phyloP scores from a whole-genome alignment of 805 yeast species.

The Wickerhamomyces bisporus region DNA sequence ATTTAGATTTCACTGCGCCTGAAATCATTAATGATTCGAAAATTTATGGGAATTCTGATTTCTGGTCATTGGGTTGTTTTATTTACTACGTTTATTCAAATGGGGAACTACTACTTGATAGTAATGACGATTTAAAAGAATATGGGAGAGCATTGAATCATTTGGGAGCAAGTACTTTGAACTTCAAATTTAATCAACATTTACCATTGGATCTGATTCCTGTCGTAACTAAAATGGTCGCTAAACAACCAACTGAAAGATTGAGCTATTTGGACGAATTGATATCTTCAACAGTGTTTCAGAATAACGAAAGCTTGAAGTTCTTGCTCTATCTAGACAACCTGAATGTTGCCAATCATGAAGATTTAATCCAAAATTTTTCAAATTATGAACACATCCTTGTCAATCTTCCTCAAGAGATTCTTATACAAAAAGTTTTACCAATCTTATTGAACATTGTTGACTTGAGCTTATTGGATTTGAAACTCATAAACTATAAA shows the following conservation, averaged over 20 bases:
- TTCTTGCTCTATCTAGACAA: slow-evolving; percentile 10
- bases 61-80: slow-evolving; percentile 78
- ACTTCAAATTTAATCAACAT: background rate
- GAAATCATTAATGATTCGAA: slow-evolving; percentile 66
- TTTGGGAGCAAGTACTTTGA: slow-evolving; percentile 26
- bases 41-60: slow-evolving; percentile 65
- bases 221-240: slow-evolving; percentile 56
- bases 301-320: slow-evolving; percentile 3
- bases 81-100: slow-evolving; percentile 63
- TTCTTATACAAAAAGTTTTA: slow-evolving; percentile 4
- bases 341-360: slow-evolving; percentile 1
- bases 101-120: slow-evolving; percentile 42
- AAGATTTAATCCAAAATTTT: background rate
- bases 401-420: background rate
- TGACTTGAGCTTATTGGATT: slow-evolving; percentile 1
- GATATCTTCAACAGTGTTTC: slow-evolving; percentile 3
- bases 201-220: slow-evolving; percentile 35
- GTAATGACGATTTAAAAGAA: slow-evolving; percentile 52
- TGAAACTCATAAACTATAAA: slow-evolving; percentile 26
- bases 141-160: slow-evolving; percentile 44
- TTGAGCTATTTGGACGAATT: background rate
- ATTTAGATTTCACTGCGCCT: slow-evolving; percentile 78
- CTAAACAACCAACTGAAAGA: slow-evolving; percentile 37
- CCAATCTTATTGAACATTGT: slow-evolving; percentile 5
- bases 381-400: background rate